Evolutionary conservation across 495 filamentous ascomycete genomes (phyloP), one percentile per base, ranked within the genome.

Genomic region (Annulohypoxylon moriforme): DNA sequence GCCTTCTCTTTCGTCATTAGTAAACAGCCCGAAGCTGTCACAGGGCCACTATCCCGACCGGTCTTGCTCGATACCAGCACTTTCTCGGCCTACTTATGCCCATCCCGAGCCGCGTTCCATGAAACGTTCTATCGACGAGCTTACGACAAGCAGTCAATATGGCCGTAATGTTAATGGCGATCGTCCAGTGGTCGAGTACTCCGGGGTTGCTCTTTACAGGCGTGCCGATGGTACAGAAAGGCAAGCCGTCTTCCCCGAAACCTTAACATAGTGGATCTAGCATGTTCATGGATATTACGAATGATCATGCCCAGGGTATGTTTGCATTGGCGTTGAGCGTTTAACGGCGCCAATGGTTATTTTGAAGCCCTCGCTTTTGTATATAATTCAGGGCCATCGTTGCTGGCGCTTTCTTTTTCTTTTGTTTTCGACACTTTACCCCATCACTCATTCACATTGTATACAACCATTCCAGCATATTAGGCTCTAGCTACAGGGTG

Each of bases 71-170:
- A 73, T 73, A 66, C n/a, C 71, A 24, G 55, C 71, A 16, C 65
- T 73, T 50, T 34, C 60, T 40, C 60, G 71, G 13, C 61, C 71
- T 29, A 46, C 59, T 10, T 78, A 78, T 42, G 73, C 42, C 2
- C 76, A 74, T 8, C 47, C 57, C n/a, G 76, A 78, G 18, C 53
- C 69, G 34, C 61, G 74, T 10, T 46, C 67, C 25, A 60, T 76
- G 38, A 78, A 78, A 16, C 73, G 76, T 31, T 60, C 71, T 1
- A 75, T 75, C n/a, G 76, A 78, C 11, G 73, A 78, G 14, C 75
- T 78, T 20, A 64, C 66, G n/a, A 13, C 68, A 6, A 66, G 49
- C n/a, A 73, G 64, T 22, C 74, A 76, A 44, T 64, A 72, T 36
- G 71, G 74, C 42, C 76, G 76, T 16, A 73, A 70, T 34, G 60